Conservation (phyloP, 192 early-diverging fungal species). For the Linnemannia hyalina region DNA sequence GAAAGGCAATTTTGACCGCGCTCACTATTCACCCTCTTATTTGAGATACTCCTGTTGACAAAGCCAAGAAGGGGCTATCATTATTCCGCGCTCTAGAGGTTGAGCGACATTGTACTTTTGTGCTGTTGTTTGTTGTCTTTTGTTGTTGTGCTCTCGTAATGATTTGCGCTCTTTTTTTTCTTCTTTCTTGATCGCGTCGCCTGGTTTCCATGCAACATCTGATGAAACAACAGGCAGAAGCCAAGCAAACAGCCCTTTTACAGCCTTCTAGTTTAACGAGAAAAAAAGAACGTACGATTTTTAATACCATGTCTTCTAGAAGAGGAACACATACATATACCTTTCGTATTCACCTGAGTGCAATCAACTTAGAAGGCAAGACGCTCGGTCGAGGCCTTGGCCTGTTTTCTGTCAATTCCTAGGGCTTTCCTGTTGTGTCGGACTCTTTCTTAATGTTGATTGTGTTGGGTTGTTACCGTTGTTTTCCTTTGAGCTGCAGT, state of each 20-base stretch:
- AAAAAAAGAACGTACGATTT: neutral
- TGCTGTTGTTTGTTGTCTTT: neutral
- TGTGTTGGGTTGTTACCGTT: no score
- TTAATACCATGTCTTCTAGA: no score
- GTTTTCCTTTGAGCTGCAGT: no score
- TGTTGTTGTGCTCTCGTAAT: neutral
- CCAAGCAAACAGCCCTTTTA: neutral
- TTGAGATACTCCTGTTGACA: neutral
- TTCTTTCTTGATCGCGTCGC: neutral
- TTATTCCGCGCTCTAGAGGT: neutral
- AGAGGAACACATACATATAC: no score
- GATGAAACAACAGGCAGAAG: neutral
- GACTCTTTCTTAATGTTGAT: no score
- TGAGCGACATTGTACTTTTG: constrained; percentile 1
- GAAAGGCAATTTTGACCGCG: neutral
- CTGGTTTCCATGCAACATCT: neutral
- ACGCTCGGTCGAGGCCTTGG: no score
- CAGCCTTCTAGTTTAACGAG: neutral
- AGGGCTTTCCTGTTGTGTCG: no score
- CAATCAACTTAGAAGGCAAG: no score
- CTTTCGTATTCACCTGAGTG: no score
- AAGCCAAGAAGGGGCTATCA: neutral
- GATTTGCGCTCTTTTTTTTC: neutral
- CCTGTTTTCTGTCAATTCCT: no score
- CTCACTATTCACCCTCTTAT: neutral